Percentiles rank a stretch among this genome's conserved stretches.
Conservation (phyloP, 2,329 filamentous ascomycete genomes). For the Pestalotiopsis sp. region DNA sequence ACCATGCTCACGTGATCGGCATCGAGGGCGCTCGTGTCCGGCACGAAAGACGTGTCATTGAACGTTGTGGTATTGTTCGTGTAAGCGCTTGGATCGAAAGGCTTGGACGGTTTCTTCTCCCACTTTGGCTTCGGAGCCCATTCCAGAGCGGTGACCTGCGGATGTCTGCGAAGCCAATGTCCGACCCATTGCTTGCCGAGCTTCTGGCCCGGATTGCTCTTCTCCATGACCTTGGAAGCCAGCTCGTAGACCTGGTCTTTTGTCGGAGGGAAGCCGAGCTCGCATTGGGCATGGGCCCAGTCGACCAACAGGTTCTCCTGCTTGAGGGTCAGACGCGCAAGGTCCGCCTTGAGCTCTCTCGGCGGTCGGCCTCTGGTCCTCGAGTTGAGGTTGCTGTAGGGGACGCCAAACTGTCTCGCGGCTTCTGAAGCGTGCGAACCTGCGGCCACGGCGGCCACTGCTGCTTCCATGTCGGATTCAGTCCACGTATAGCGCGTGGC, state of each 20-base stretch:
- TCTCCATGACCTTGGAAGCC: constrained; percentile 23
- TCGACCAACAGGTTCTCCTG: constrained; percentile 28
- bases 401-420: constrained; percentile 26
- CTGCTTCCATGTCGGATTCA: constrained; percentile 24
- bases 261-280: constrained; percentile 25
- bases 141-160: constrained; percentile 22
- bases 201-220: constrained; percentile 19
- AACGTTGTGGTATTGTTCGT: neutral
- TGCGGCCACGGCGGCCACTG: constrained; percentile 21
- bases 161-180: constrained; percentile 28
- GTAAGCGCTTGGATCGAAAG: neutral
- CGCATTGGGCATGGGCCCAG: constrained; percentile 25
- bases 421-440: constrained; percentile 20
- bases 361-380: constrained; percentile 21
- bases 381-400: constrained; percentile 26
- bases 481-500: constrained; percentile 20
- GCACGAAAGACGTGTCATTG: neutral
- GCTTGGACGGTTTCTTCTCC: constrained; percentile 10
- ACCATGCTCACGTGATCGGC: neutral
- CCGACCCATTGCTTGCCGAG: constrained; percentile 30
- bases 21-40: neutral
- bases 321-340: constrained; percentile 22
- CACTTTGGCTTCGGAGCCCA: constrained; percentile 20
- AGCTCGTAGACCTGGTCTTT: constrained; percentile 28
- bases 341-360: constrained; percentile 21